These are phyloP conservation scores for Fusarium torreyae DNA, from an alignment of 2,329 filamentous ascomycete species.

Conservation along the genomic window DNA sequence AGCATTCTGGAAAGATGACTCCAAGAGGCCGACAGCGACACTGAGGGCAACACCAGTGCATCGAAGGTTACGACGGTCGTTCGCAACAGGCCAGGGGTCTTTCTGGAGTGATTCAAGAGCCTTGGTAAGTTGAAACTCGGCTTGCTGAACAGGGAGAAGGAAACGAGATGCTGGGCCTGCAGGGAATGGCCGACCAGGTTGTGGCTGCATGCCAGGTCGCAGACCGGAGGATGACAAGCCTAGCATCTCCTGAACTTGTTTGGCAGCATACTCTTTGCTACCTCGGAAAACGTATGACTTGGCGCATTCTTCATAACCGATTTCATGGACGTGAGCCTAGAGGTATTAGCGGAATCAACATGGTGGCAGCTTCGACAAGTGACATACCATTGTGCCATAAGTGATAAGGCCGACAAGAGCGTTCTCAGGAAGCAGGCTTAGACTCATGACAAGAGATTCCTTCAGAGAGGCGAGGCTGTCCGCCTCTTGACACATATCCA, in stretches of 20 bases:
- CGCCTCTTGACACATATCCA: constrained; percentile 91
- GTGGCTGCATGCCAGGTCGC: constrained; percentile 81
- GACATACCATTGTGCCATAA: constrained; percentile 89
- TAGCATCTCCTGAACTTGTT: constrained; percentile 99
- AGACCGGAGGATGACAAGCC: constrained; percentile 81
- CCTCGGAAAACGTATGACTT: constrained; percentile 99
- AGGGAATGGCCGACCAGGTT: constrained; percentile 81
- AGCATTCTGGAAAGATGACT: constrained; percentile 95
- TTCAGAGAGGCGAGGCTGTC: constrained; percentile 87
- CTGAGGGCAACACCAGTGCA: constrained; percentile 98
- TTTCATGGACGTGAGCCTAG: constrained; percentile 94
- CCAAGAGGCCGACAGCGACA: constrained; percentile 91
- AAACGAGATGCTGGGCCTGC: constrained; percentile 90
- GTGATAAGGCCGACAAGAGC: constrained; percentile 88
- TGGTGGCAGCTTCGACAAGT: not conserved
- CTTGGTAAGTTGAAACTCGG: constrained; percentile 97
- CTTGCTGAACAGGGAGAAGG: constrained; percentile 93
- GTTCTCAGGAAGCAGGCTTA: constrained; percentile 85
- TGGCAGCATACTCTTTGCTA: constrained; percentile 97
- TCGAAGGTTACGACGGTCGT: constrained; percentile 89
- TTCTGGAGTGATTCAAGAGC: constrained; percentile 95
- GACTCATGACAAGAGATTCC: constrained; percentile 88
- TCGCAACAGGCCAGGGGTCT: constrained; percentile 97
- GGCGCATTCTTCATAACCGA: constrained; percentile 97
- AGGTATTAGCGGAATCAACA: constrained; percentile 40